A percentile compares a stretch with the other conserved stretches of the same genome.
phyloP scores from a whole-genome alignment of 805 yeast genomes.

The Saturnispora galanensis region DNA sequence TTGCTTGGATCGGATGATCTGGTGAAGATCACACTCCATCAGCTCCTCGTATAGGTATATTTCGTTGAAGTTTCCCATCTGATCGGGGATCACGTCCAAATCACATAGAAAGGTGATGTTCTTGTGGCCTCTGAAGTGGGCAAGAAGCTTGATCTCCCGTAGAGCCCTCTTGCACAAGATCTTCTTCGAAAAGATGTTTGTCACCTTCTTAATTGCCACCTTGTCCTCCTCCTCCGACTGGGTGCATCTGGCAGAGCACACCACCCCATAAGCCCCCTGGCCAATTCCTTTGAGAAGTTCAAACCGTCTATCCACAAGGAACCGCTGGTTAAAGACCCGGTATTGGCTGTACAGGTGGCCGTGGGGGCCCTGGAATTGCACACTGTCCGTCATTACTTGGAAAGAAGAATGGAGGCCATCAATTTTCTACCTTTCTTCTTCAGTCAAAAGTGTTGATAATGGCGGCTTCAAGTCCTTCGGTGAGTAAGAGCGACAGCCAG shows the following conservation, averaged over 20 bases:
- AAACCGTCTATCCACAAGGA: conserved; percentile 81
- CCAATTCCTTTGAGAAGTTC: conserved; percentile 89
- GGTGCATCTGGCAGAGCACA: conserved; percentile 82
- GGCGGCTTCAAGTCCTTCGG: no score
- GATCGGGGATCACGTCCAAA: conserved; percentile 76
- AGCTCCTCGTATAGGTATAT: conserved; percentile 89
- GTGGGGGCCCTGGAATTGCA: neutral
- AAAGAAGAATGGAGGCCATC: neutral
- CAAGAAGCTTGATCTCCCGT: conserved; percentile 79
- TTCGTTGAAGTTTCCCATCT: conserved; percentile 70
- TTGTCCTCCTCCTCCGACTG: conserved; percentile 65
- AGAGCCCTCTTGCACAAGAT: conserved; percentile 86
- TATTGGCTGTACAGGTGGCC: conserved; percentile 25
- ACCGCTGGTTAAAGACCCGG: conserved; percentile 78
- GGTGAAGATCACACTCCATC: conserved; percentile 99
- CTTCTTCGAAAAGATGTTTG: conserved; percentile 86
- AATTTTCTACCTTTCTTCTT: no score
- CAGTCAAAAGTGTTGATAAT: no score
- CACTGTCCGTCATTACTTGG: conserved; percentile 2
- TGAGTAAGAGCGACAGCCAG: no score
- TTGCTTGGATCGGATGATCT: conserved; percentile 88
- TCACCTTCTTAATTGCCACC: conserved; percentile 93
- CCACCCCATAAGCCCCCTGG: conserved; percentile 97
- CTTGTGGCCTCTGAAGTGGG: conserved; percentile 93
- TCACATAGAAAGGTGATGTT: conserved; percentile 94